Conservation (phyloP, 2,329 filamentous ascomycete genomes). For the Sclerotinia spermophila region DNA sequence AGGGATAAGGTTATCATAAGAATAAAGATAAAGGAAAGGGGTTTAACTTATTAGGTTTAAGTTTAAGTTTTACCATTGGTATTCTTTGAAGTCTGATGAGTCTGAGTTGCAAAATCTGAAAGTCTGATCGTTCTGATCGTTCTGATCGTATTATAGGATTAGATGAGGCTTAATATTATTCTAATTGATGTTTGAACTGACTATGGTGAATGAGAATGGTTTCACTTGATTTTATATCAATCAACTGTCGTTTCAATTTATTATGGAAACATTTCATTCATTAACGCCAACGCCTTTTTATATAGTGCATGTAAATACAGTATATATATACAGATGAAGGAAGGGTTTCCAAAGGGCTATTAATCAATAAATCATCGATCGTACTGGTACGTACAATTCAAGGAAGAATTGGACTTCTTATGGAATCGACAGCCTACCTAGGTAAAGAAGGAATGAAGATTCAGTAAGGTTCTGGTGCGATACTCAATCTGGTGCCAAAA, state of each 20-base stretch:
- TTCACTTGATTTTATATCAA: constrained; percentile 14
- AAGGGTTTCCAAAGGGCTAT: no score
- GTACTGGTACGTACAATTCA: neutral
- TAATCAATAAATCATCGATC: neutral
- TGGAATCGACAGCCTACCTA: neutral
- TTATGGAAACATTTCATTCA: constrained; percentile 2
- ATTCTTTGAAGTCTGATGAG: neutral
- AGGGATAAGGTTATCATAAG: no score
- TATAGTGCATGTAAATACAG: neutral
- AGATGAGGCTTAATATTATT: no score
- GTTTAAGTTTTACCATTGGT: neutral
- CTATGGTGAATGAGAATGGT: neutral
- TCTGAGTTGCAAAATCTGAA: neutral
- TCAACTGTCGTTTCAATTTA: constrained; percentile 12
- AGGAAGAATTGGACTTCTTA: neutral
- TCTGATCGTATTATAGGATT: no score
- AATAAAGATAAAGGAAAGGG: neutral
- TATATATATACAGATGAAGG: neutral
- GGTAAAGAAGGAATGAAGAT: neutral
- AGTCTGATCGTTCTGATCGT: no score
- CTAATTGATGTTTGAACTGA: neutral
- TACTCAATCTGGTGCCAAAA: neutral
- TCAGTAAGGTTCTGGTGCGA: neutral
- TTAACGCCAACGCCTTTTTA: neutral
- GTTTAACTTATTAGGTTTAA: neutral